Base-by-base conservation (phyloP, 495 filamentous ascomycete species). In the Lophiostoma macrostomum region DNA sequence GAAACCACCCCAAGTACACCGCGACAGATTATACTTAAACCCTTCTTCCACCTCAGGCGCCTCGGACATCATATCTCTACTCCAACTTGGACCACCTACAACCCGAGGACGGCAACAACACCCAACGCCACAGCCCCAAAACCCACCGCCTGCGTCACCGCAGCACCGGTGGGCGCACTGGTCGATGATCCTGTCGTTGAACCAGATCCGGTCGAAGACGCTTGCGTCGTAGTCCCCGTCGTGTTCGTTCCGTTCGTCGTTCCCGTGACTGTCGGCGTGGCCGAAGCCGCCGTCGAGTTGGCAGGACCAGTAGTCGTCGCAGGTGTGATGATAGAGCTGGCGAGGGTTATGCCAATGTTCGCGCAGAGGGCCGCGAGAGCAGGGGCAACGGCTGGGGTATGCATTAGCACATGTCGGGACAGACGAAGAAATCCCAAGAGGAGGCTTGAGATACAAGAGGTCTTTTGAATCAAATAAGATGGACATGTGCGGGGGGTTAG, bases 51-150 rank as follows among this genome's bases (percentile, higher is more conserved):
- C n/a, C n/a, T n/a, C n/a, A n/a, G n/a, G n/a, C n/a, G n/a, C n/a
- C n/a, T 20, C 30, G 16, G 23, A 12, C 40, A 27, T 5, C 13
- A 14, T 11, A 12, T 28, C 19, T 18, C 44, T 25, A 44, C 5
- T 22, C 16, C 25, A 34, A 43, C 23, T 34, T 18, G 5, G 8
- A 42, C 25, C 11, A 30, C 44, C 22, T 37, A 60, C 46, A 65
- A 53, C 14, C 58, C 54, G 11, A 59, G 31, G 4, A 36, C 50
- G n/a, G 60, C 58, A 19, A 37, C 60, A 25, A 63, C 16, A 5
- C 58, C 65, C 12, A 55, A 13, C 29, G 53, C 50, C 7, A 46
- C 38, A n/a, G 30, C 50, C 5, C 37, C 41, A 16, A 58, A n/a
- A 23, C 31, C 49, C 18, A 48, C 50, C 16, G 43, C 38, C 30